Evolutionary conservation across 2,329 filamentous ascomycete genomes (phyloP).

Genomic region (Exophiala phaeomuriformis): DNA sequence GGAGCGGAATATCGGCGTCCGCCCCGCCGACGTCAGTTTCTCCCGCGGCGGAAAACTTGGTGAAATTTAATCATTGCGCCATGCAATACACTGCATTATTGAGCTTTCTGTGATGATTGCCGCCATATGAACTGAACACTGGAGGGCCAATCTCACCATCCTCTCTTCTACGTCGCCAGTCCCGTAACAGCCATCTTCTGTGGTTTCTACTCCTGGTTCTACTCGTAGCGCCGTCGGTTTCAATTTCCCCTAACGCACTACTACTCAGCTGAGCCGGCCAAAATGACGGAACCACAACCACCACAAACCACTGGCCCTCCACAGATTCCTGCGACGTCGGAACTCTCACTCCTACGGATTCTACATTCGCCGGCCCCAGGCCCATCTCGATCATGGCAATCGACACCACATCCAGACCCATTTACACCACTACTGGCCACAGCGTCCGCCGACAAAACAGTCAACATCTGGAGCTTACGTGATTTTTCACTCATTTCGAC

Average conservation of each 20-base stretch:
- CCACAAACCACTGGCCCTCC: neutral
- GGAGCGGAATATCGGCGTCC: neutral
- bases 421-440: constrained; percentile 83
- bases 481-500: constrained; percentile 71
- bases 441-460: constrained; percentile 74
- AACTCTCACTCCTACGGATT: constrained; percentile 15
- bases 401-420: constrained; percentile 63
- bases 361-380: constrained; percentile 23
- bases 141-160: too few species aligned
- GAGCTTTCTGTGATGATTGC: too few species aligned
- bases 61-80: neutral
- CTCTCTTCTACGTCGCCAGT: too few species aligned
- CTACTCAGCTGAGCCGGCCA: neutral
- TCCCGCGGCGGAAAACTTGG: neutral
- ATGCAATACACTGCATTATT: too few species aligned
- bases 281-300: constrained; percentile 4
- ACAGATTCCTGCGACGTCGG: constrained; percentile 1
- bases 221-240: too few species aligned
- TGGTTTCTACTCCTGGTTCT: too few species aligned
- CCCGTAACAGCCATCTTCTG: too few species aligned
- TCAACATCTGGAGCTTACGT: constrained; percentile 80
- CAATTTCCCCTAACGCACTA: neutral
- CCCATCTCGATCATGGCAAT: constrained; percentile 67
- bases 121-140: too few species aligned
- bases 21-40: constrained; percentile 4